Evolutionary conservation across 2,329 filamentous ascomycete species (phyloP), one percentile per base, ranked within the genome.

Genomic region (Xylariaceae sp.): DNA sequence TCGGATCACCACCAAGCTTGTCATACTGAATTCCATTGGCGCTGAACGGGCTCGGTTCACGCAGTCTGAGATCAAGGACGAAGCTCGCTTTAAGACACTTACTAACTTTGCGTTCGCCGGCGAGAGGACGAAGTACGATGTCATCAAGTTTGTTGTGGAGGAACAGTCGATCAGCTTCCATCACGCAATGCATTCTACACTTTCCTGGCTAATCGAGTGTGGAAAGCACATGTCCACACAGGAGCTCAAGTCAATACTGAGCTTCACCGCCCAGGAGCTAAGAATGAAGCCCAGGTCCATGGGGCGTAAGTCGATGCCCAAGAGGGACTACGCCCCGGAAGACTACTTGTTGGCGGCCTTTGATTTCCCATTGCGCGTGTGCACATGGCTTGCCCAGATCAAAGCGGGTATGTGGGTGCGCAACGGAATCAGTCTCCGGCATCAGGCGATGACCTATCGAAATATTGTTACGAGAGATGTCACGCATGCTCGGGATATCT

Each of bases 341-440:
- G 91, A 96, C 71, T 87, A 92, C 69, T 78, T 96, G 18, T 86
- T 96, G 72, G 88, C 89, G 1, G 85, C 92, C 55, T 96, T 99
- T 69, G 94, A 99, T 73, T 96, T 90, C 68, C 93, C 95, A 0
- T 79, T 99, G 3, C 84, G 95, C 55, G 92, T 97, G 0, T 97
- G 92, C 72, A 92, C 91, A 17, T 99, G 94, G 94, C 80, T 99
- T 37, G 90, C 94, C 4, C 95, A 99, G 76, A 97, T 99, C 86
- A 96, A 96, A 73, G 92, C 93, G 15, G 90, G 92, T 55, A 96
- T 97, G 87, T 99, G 95, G 94, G 93, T 99, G 64, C 87, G 94
- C 58, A 99, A 99, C 71, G 94, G 94, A 1, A 91, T 99, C 70
- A 97, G 93, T 68, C 82, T 99, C 55, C 86, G 93, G 45, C 94